phyloP scores from a whole-genome alignment of 2,329 filamentous ascomycete species.

The Sporothrix pallida region DNA sequence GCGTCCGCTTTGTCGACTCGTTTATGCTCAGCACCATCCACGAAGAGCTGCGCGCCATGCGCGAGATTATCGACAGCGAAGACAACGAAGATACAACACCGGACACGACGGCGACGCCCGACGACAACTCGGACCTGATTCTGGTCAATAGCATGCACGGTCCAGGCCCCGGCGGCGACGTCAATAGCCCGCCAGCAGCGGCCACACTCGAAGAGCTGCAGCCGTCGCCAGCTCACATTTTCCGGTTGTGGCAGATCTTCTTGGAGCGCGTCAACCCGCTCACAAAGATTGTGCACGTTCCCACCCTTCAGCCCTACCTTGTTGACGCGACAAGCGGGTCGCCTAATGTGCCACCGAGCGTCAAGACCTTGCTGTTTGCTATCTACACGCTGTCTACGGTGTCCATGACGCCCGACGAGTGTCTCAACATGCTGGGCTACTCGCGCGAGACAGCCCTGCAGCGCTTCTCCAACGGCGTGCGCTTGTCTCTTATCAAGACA shows the following conservation, averaged over 20 bases:
- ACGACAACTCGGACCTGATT: constrained; percentile 59
- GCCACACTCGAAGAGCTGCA: constrained; percentile 59
- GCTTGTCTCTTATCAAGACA: constrained; percentile 56
- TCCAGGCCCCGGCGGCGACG: neutral
- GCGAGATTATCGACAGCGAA: constrained; percentile 63
- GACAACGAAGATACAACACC: constrained; percentile 53
- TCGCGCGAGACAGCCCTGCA: constrained; percentile 57
- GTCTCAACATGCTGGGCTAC: constrained; percentile 57
- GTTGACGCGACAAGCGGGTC: constrained; percentile 66
- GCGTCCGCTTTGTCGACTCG: constrained; percentile 63
- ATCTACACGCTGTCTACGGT: constrained; percentile 68
- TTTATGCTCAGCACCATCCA: constrained; percentile 60
- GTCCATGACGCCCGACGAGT: constrained; percentile 63
- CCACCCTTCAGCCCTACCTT: constrained; percentile 69
- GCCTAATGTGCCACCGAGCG: constrained; percentile 59
- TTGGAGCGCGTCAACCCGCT: constrained; percentile 76
- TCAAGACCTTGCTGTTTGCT: constrained; percentile 67
- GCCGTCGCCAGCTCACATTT: constrained; percentile 69
- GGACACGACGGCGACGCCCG: constrained; percentile 55
- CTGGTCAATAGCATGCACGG: constrained; percentile 44
- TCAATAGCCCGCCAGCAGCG: constrained; percentile 32
- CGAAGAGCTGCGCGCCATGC: constrained; percentile 65
- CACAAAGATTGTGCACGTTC: constrained; percentile 74
- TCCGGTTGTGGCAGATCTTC: constrained; percentile 76
- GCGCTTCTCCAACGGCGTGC: constrained; percentile 59